Conservation (phyloP, 2,329 filamentous ascomycete genomes). For the Neonectria sp. region DNA sequence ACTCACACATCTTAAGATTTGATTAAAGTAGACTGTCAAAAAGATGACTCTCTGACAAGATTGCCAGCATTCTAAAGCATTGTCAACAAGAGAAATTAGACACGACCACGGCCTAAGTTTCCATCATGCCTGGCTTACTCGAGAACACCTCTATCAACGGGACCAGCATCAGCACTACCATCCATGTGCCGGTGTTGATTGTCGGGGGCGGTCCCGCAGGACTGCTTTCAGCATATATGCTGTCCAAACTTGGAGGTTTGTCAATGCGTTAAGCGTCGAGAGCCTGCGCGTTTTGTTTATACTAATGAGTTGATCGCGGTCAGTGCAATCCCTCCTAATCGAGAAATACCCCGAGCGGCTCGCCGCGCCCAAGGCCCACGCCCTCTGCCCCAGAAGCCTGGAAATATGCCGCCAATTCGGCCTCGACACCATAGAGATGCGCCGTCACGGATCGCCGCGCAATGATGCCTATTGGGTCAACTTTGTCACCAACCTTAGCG, state of each 20-base stretch:
- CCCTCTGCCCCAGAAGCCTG: constrained; percentile 22
- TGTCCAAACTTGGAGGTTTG: constrained; percentile 25
- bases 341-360: constrained; percentile 26
- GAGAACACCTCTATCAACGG: not conserved
- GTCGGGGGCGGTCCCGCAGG: constrained; percentile 22
- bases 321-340: constrained; percentile 25
- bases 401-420: constrained; percentile 30
- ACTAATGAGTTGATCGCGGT: not conserved
- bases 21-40: too few species aligned
- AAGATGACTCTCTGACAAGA: too few species aligned
- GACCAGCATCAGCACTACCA: not conserved
- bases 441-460: constrained; percentile 14
- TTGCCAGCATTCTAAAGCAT: too few species aligned
- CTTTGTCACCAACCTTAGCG: constrained; percentile 23
- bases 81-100: not conserved
- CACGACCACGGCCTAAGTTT: not conserved
- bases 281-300: too few species aligned
- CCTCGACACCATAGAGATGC: constrained; percentile 21
- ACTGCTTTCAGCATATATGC: constrained; percentile 27
- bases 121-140: constrained; percentile 13
- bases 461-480: constrained; percentile 28
- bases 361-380: constrained; percentile 26
- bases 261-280: too few species aligned
- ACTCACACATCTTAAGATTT: too few species aligned
- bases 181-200: constrained; percentile 21